Evolutionary conservation across 2,329 filamentous ascomycete genomes (phyloP), one percentile per base, ranked within the genome.

Genomic region (Tolypocladium tundrense): DNA sequence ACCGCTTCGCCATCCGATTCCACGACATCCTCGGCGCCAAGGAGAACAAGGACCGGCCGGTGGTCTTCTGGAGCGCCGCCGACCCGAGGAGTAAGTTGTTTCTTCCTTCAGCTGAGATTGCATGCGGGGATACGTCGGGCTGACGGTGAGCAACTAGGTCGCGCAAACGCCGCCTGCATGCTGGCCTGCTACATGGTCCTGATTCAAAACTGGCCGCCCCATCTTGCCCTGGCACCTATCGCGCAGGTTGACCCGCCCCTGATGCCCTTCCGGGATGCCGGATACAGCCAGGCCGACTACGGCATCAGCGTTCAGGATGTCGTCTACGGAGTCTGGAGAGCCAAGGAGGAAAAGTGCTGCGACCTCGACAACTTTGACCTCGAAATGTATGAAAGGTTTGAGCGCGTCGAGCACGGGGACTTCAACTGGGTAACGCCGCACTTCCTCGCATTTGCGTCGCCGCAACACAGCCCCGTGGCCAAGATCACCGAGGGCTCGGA

Each of bases 351-450:
- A 73, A 88, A 88, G 53, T 87, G 96, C 67, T 95, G 92, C 69
- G 89, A 90, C 57, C 79, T 99, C 60, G 91, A 95, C 70, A 91
- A 94, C 70, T 99, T 99, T 70, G 92, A 93, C 67, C 82, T 99
- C 24, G 92, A 97, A 75, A 91, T 97, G 83, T 99, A 99, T 71
- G 94, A 99, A 76, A 88, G 84, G 70, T 99, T 85, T 67, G 94
- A 99, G 77, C 84, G 94, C 59, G 94, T 99, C 24, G 94, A 99
- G 71, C 91, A 97, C 79, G 94, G 94, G 62, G 94, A 99, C 76
- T 99, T 99, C 87, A 99, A 99, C 83, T 99, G 94, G 94, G 84
- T 99, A 59, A 96, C 92, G 7, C 92, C 93, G 10, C 80, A 92
- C 68, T 99, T 99, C 76, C 83, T 99, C 55, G 94, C 94, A 27